These are phyloP conservation scores for Aureobasidium leucospermi DNA, from an alignment of 2,329 filamentous ascomycete genomes.

Conservation along the genomic window DNA sequence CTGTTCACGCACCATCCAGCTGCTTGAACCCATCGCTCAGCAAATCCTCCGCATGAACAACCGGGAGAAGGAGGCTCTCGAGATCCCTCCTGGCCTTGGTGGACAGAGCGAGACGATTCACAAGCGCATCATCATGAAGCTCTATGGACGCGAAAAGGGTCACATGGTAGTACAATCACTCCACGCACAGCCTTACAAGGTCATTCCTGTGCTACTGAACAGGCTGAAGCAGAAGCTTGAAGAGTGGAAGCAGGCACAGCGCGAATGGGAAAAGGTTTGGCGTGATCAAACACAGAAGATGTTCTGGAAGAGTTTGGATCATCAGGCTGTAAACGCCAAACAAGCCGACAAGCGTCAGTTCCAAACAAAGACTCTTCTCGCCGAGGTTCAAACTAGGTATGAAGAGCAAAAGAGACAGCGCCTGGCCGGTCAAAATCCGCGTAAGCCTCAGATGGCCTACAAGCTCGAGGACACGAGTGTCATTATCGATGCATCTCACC, in stretches of 20 bases:
- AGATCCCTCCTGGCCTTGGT: slow-evolving; percentile 74
- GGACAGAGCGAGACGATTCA: slow-evolving; percentile 96
- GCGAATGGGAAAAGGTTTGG: slow-evolving; percentile 99
- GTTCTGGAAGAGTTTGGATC: slow-evolving; percentile 93
- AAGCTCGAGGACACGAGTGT: slow-evolving; percentile 54
- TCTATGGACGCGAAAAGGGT: slow-evolving; percentile 81
- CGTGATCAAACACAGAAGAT: slow-evolving; percentile 89
- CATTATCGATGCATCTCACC: slow-evolving; percentile 42
- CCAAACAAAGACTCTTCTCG: slow-evolving; percentile 80
- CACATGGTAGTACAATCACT: slow-evolving; percentile 80
- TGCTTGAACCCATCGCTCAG: slow-evolving; percentile 88
- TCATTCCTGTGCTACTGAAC: slow-evolving; percentile 81
- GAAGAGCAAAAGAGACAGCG: slow-evolving; percentile 78
- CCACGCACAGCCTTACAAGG: slow-evolving; percentile 73
- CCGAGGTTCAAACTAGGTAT: slow-evolving; percentile 84
- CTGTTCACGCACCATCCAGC: slow-evolving; percentile 88
- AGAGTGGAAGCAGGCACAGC: slow-evolving; percentile 93
- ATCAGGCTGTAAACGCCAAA: slow-evolving; percentile 89
- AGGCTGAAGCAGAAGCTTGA: slow-evolving; percentile 93
- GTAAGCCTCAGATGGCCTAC: slow-evolving; percentile 60
- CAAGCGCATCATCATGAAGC: slow-evolving; percentile 93
- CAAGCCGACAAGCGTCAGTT: slow-evolving; percentile 85
- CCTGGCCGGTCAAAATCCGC: slow-evolving; percentile 26
- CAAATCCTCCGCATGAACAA: slow-evolving; percentile 73
- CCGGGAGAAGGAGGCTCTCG: slow-evolving; percentile 64